Percentiles rank a stretch among this genome's conserved stretches.
Conservation (phyloP, 1,284 basidiomycete species). For the Sporisorium exsertum region DNA sequence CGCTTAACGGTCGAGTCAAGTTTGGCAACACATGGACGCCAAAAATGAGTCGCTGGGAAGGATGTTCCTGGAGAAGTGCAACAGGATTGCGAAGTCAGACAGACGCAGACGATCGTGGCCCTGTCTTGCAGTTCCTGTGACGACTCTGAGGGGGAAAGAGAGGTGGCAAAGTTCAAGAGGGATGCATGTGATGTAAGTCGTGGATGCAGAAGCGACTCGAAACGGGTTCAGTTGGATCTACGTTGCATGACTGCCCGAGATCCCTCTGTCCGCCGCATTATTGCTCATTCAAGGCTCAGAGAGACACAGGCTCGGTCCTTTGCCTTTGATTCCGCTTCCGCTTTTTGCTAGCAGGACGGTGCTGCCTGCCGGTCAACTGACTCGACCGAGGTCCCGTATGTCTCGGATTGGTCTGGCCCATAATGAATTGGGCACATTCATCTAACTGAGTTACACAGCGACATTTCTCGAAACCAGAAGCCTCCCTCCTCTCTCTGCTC, state of each 20-base stretch:
- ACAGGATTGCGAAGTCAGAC: not conserved
- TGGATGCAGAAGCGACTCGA: constrained; percentile 6
- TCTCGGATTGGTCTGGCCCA: not conserved
- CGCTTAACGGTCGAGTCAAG: not conserved
- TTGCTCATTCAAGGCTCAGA: constrained; percentile 37
- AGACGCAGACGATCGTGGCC: not conserved
- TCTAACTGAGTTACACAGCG: not conserved
- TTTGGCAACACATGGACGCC: not conserved
- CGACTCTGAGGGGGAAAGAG: not conserved
- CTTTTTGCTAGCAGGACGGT: not conserved
- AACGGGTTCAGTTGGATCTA: constrained; percentile 21
- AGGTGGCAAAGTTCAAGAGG: not conserved
- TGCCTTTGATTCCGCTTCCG: not conserved
- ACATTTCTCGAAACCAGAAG: too few relatives aligned
- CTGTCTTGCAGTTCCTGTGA: not conserved
- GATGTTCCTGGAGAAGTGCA: not conserved
- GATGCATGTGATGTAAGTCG: constrained; percentile 1
- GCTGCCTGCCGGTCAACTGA: not conserved
- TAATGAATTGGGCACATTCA: not conserved
- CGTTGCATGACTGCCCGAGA: constrained; percentile 14
- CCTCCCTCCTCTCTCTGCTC: too few relatives aligned
- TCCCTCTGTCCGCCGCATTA: not conserved
- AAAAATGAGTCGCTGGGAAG: not conserved
- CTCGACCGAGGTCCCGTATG: not conserved
- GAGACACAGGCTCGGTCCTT: constrained; percentile 33